These are phyloP conservation scores for Cordyceps cicadae DNA, from an alignment of 2,329 filamentous ascomycete genomes.

Conservation along the genomic window DNA sequence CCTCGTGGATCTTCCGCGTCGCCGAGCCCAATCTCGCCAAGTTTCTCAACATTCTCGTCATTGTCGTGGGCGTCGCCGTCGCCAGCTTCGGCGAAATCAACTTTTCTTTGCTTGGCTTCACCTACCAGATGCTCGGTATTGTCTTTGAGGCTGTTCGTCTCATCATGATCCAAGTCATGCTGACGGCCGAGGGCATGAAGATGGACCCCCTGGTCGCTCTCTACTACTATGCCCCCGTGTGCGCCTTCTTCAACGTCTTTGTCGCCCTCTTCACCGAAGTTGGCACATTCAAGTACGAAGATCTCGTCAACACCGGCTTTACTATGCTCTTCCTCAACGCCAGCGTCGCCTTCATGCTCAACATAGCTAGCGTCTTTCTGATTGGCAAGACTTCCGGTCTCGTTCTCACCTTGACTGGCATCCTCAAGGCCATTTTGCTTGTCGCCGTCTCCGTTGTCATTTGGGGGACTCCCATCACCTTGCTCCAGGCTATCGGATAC, in stretches of 20 bases:
- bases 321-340: constrained; percentile 64
- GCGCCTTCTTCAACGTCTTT: constrained; percentile 69
- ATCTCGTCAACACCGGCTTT: constrained; percentile 58
- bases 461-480: constrained; percentile 64
- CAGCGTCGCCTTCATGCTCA: constrained; percentile 69
- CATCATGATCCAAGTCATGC: constrained; percentile 77
- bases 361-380: constrained; percentile 78
- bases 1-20: constrained; percentile 52
- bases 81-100: constrained; percentile 57
- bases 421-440: constrained; percentile 81
- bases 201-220: constrained; percentile 85
- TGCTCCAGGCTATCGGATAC: constrained; percentile 71
- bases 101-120: constrained; percentile 57
- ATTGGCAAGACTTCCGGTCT: constrained; percentile 84
- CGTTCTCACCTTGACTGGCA: constrained; percentile 76
- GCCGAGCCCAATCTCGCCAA: constrained; percentile 37
- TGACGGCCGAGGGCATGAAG: constrained; percentile 67
- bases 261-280: constrained; percentile 64
- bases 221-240: constrained; percentile 84
- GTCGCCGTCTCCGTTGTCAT: constrained; percentile 69
- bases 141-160: constrained; percentile 73
- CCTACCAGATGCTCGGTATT: constrained; percentile 67
- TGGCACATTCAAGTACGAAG: constrained; percentile 54
- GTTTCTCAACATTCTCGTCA: constrained; percentile 42
- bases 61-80: constrained; percentile 44